Base-by-base conservation (phyloP, 164 flowering plant species). In the Aristolochia californica region DNA sequence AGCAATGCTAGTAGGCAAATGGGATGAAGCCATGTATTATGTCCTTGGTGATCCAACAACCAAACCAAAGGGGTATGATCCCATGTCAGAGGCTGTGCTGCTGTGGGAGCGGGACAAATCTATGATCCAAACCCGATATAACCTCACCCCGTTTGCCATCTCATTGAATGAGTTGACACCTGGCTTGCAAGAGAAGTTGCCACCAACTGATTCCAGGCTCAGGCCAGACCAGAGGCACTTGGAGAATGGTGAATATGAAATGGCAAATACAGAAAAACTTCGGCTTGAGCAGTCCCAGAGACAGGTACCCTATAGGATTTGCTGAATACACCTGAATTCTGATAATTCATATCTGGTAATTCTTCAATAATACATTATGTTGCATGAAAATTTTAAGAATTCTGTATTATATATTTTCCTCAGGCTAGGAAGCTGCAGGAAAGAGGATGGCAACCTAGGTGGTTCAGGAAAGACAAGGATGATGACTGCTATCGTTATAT, bases 11-110 rank as follows among this genome's bases (percentile, higher is more conserved):
- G 30, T 94, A 45, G 99, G 99, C 9, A 94, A 94, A 77, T 94
- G 97, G 99, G 99, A 94, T 68, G 99, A 88, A 61, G 97, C 97
- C 56, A 77, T 94, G 88, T 90, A 90, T 70, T 94, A 89, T 81
- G 97, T 94, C 54, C 68, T 85, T 45, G 99, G 99, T 65, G 99
- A 94, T 81, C 95, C 91, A 25, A 77, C 82, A 21, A 80, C 83
- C 44, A 94, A 86, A 70, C 93, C 99, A 25, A 89, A 87, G 68
- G 97, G 96, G 1, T 88, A 87, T 71, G 97, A 89, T 75, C 97
- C 99, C 48, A 87, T 90, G 96, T 78, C 91, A 43, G 97, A 94
- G 72, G 96, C 99, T 54, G 80, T 83, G 45, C 73, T 94, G 66
- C 69, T 94, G 26, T 90, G 99, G 97, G 97, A 94, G 74, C 81